Base-by-base conservation (phyloP, 192 early-diverging fungal species). In the Backusella morwellensis region DNA sequence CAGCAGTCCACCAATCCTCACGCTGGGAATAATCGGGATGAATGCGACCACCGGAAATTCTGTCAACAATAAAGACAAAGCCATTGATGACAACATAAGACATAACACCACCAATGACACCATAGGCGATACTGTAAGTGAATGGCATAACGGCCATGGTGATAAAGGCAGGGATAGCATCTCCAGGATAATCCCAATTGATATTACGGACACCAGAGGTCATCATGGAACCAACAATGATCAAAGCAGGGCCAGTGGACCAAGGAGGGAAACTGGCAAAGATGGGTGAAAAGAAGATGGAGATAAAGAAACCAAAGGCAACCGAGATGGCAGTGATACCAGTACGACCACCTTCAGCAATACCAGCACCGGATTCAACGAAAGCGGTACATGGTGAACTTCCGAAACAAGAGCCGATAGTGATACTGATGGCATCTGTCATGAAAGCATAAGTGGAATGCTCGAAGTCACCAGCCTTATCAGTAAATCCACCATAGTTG, bases 151-250 rank as follows among this genome's bases (percentile, higher is more conserved):
- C 78, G 52, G 89, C 88, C 47, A 95, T 86, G 17, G 91, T 91
- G 54, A 94, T 76, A 81, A 95, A 95, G 0, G 94, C 94, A 3
- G 94, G 94, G 8, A 95, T 89, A 14, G 42, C 42, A 44, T 44
- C 42, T 44, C 42, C 42, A 44, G 42, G 42, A 44, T 44, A 44
- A 17, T 91, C 84, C 88, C 92, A 95, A 83, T 95, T 95, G 83
- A 95, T 91, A 69, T 91, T 81, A 1, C 87, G 80, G 15, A 94
- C 86, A 35, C 85, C 86, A 21, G 88, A 84, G 59, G 90, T 85
- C 94, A 95, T 95, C 91, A 95, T 85, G 8, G 90, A 91, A 38
- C 94, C 94, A 7, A 95, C 92, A 34, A 90, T 74, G 76, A 95
- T 91, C 70, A 95, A 83, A 6, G 94, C 94, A 0, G 94, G 93